A percentile compares a stretch with the other conserved stretches of the same genome.
Evolutionary conservation across 805 yeast species (phyloP).

Genomic region (Saccharomycopsis capsularis): DNA sequence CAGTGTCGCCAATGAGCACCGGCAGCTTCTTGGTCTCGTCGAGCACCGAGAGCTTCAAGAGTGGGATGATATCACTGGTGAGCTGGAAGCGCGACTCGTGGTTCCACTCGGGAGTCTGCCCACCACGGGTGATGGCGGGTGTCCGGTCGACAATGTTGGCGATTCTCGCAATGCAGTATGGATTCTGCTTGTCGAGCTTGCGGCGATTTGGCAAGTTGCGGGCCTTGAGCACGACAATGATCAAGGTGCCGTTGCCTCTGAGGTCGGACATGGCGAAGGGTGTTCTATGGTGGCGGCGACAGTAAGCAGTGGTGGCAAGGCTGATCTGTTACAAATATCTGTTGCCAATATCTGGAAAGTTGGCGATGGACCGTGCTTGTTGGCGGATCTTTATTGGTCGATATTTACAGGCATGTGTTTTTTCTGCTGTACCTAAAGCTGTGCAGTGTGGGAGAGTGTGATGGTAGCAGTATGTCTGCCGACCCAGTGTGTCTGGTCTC

Average conservation of each 20-base stretch:
- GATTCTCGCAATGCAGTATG: constrained; percentile 76
- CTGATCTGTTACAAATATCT: too few species aligned
- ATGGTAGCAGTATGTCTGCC: too few species aligned
- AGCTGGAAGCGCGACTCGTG: constrained; percentile 64
- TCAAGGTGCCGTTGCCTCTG: constrained; percentile 45
- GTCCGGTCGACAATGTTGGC: constrained; percentile 80
- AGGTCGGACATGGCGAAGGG: constrained; percentile 27
- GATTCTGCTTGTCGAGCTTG: constrained; percentile 87
- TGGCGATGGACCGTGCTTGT: too few species aligned
- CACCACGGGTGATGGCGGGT: constrained; percentile 74
- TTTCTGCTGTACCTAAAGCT: too few species aligned
- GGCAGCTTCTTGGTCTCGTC: constrained; percentile 87
- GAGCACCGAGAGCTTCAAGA: constrained; percentile 64
- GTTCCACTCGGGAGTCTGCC: constrained; percentile 90
- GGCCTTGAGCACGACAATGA: constrained; percentile 73
- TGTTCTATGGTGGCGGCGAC: too few species aligned
- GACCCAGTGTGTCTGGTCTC: too few species aligned
- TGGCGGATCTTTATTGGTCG: too few species aligned
- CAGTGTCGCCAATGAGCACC: constrained; percentile 75
- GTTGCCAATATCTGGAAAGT: too few species aligned
- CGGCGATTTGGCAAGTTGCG: constrained; percentile 81
- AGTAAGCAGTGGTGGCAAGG: too few species aligned
- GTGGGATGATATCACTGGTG: constrained; percentile 54
- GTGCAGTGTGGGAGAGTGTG: too few species aligned
- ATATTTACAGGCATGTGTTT: too few species aligned